phyloP scores from a whole-genome alignment of 192 early-diverging fungal species.

The Rhizophagus clarus region DNA sequence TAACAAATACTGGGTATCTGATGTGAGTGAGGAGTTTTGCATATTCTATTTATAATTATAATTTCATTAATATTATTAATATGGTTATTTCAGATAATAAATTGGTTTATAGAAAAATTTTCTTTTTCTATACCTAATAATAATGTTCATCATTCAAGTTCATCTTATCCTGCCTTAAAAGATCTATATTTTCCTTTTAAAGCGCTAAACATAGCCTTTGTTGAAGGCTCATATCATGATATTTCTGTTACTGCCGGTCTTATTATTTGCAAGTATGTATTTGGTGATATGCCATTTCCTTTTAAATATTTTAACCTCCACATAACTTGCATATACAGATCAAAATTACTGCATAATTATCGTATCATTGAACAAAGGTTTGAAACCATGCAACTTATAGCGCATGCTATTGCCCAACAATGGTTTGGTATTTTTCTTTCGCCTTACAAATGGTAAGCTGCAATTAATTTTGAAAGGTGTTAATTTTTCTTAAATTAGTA shows the following conservation, averaged over 20 bases:
- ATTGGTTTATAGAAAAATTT: slow-evolving; percentile 1
- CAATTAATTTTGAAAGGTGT: neutral
- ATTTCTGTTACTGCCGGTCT: slow-evolving; percentile 16
- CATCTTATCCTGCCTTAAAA: neutral
- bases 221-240: slow-evolving; percentile 73
- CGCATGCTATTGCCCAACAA: slow-evolving; percentile 77
- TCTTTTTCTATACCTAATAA: neutral
- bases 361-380: slow-evolving; percentile 88
- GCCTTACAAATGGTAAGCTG: slow-evolving; percentile 39
- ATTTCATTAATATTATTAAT: neutral
- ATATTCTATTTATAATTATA: neutral
- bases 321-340: slow-evolving; percentile 59
- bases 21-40: neutral
- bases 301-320: neutral
- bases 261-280: slow-evolving; percentile 12
- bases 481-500: neutral
- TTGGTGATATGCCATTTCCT: slow-evolving; percentile 42
- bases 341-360: slow-evolving; percentile 66
- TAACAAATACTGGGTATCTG: neutral
- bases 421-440: slow-evolving; percentile 94
- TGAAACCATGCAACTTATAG: slow-evolving; percentile 73
- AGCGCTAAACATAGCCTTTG: slow-evolving; percentile 86
- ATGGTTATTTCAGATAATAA: neutral
- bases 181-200: slow-evolving; percentile 72
- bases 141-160: neutral